Base-by-base conservation (phyloP, 2,329 filamentous ascomycete species). In the Aureobasidium sp. region DNA sequence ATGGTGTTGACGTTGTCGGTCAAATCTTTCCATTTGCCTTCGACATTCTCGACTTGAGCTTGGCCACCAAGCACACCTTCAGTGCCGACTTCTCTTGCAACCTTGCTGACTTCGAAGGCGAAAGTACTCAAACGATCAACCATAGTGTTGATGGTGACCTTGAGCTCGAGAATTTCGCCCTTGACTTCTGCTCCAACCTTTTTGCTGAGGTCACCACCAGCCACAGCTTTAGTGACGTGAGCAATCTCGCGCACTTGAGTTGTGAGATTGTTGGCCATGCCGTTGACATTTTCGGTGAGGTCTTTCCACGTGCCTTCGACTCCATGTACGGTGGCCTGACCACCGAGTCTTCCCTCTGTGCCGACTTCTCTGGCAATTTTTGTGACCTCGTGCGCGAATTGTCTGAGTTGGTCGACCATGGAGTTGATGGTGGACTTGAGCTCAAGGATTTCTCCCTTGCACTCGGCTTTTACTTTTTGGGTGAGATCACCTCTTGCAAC, bases 141-240 rank as follows among this genome's bases (percentile, higher is more conserved):
- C 81, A 84, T 84, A 63, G 78, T 78, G 63, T 84, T 84, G 71
- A 84, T 83, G 6, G 91, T 98, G 64, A 90, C 89, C 73, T 98
- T 98, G 58, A 98, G 60, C 3, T 70, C 72, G 54, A 77, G 58
- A 52, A 77, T 77, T 58, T 77, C 74, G 53, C 74, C 74, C 62
- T 75, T 69, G 19, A 77, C 74, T 56, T 77, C 73, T 30, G 74
- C 74, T 58, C 73, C 71, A 55, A 77, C 73, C 61, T 77, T 77
- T 56, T 75, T 72, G 61, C 72, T 76, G 21, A 77, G 64, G 62
- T 77, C 74, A 57, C 74, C 74, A 53, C 72, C 70, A 21, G 74
- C 74, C 38, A 77, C 74, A 39, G 74, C 74, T 12, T 74, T 77
- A 12, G 74, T 77, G 57, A 77, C 74, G 60, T 76, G 73, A 49